A percentile compares a stretch with the other conserved stretches of the same genome.
Conservation (phyloP, 257 asterid genomes). For the Nicotiana paniculata region DNA sequence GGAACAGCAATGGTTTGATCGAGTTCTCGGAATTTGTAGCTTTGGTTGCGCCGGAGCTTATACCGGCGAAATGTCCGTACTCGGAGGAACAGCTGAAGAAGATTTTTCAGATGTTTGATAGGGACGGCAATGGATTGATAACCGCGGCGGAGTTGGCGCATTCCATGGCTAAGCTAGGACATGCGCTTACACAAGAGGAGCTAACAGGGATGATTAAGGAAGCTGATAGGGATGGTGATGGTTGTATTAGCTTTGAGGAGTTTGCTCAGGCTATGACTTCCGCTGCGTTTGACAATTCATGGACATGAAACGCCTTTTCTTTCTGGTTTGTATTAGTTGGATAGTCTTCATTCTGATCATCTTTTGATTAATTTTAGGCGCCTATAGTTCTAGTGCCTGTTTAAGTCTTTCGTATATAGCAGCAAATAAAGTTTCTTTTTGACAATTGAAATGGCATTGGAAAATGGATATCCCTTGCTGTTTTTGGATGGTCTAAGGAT, state of each 20-base stretch:
- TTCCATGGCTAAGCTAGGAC: conserved; percentile 71
- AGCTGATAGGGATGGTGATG: conserved; percentile 69
- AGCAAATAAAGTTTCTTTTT: neutral
- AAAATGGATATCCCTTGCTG: neutral
- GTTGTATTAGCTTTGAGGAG: conserved; percentile 58
- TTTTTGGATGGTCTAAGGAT: neutral
- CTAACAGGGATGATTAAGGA: conserved; percentile 67
- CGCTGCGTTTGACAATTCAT: conserved; percentile 67
- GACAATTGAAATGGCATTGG: neutral
- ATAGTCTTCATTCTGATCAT: neutral
- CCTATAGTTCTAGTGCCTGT: neutral
- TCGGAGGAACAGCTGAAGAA: conserved; percentile 64
- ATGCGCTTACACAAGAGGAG: conserved; percentile 69
- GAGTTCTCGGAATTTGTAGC: conserved; percentile 77
- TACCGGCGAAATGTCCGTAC: conserved; percentile 60
- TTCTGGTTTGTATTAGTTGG: neutral
- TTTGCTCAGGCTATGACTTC: conserved; percentile 69
- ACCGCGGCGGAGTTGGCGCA: conserved; percentile 75
- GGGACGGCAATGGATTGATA: conserved; percentile 61
- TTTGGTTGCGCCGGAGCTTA: conserved; percentile 67
- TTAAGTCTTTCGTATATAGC: neutral
- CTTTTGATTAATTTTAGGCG: neutral
- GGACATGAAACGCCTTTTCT: conserved; percentile 30
- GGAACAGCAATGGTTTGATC: conserved; percentile 59
- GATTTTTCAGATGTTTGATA: conserved; percentile 54